Percentiles rank a stretch among this genome's conserved stretches.
These are phyloP conservation scores for Ettlia oleoabundans DNA, from an alignment of 139 green algal genomes.

Conservation along the genomic window DNA sequence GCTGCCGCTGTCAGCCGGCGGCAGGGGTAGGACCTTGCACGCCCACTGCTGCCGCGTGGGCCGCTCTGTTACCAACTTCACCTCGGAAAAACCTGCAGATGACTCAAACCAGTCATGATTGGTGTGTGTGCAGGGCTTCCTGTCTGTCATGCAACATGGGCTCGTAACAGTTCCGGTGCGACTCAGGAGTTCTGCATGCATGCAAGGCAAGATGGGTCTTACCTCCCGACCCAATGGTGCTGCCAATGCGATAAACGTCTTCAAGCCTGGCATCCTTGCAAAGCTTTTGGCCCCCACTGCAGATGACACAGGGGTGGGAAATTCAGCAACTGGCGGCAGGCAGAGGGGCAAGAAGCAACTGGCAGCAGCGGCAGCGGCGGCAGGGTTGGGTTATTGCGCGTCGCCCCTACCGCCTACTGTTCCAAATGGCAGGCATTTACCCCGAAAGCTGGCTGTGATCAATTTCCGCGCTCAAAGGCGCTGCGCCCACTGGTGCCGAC, in stretches of 20 bases:
- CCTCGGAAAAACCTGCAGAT: constrained; percentile 76
- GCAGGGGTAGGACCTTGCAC: constrained; percentile 88
- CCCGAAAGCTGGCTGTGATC: too few relatives aligned
- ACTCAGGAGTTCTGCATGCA: too few relatives aligned
- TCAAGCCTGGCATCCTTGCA: background rate
- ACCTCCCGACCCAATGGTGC: constrained; percentile 80
- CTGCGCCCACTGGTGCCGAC: too few relatives aligned
- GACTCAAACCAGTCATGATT: too few relatives aligned
- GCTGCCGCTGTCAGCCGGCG: background rate
- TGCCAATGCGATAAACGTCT: constrained; percentile 80
- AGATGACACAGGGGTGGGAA: background rate
- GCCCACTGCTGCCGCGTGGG: constrained; percentile 69
- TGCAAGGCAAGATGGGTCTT: too few relatives aligned
- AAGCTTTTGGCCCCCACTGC: constrained; percentile 16
- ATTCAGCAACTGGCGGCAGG: too few relatives aligned
- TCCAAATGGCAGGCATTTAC: too few relatives aligned
- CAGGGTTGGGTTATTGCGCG: background rate
- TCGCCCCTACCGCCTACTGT: too few relatives aligned
- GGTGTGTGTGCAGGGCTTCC: background rate
- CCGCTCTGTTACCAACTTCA: constrained; percentile 76
- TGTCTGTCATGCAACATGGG: background rate
- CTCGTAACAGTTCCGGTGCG: background rate
- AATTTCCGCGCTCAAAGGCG: too few relatives aligned
- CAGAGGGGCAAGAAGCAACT: background rate
- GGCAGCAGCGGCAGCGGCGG: background rate